A percentile compares a stretch with the other conserved stretches of the same genome.
These are phyloP conservation scores for Glarea lozoyensis DNA, from an alignment of 495 filamentous ascomycete genomes.

Conservation along the genomic window DNA sequence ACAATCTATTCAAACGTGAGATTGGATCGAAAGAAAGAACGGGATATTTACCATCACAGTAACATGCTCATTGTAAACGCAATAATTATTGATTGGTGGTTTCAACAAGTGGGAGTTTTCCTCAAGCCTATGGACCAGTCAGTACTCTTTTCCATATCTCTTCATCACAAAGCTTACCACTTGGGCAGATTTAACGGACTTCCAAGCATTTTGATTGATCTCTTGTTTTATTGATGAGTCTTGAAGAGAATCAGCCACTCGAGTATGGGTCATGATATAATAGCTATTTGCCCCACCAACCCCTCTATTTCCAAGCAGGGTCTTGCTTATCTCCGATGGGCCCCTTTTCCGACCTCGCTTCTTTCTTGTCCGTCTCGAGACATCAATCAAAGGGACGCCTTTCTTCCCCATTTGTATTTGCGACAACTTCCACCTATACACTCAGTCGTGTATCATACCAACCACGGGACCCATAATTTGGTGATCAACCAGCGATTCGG, in stretches of 20 bases:
- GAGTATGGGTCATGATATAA: background rate
- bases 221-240: background rate
- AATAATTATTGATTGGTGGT: constrained; percentile 95
- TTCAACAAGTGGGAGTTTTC: constrained; percentile 88
- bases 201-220: constrained; percentile 14
- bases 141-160: constrained; percentile 7
- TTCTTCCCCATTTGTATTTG: too few relatives aligned
- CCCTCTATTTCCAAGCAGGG: too few relatives aligned
- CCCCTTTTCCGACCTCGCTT: background rate
- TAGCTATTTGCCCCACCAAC: background rate
- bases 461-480: too few relatives aligned
- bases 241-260: too few relatives aligned
- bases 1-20: constrained; percentile 54
- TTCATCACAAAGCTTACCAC: constrained; percentile 46
- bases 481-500: too few relatives aligned
- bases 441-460: too few relatives aligned
- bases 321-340: background rate
- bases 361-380: background rate
- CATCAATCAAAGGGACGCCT: background rate
- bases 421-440: too few relatives aligned
- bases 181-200: constrained; percentile 70
- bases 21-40: background rate
- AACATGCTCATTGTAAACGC: constrained; percentile 75
- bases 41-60: constrained; percentile 58
- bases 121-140: constrained; percentile 58